Conservation (phyloP, 208 protist genomes). For the Trypanosoma grayi region DNA sequence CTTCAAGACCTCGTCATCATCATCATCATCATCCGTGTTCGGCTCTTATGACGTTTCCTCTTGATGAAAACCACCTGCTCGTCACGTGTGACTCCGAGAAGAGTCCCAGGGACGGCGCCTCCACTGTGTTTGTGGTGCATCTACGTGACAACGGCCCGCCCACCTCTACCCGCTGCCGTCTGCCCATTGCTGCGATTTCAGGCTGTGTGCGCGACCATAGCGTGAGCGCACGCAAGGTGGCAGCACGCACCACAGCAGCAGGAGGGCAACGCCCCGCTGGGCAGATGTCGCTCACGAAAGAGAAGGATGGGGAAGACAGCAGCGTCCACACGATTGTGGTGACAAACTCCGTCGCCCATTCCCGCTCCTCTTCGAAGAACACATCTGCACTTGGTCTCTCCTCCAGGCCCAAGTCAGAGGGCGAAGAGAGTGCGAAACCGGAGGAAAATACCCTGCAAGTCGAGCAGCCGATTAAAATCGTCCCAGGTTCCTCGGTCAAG, state of each 20-base stretch:
- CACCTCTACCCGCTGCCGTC: not conserved
- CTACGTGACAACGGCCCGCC: not conserved
- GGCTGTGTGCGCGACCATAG: slow-evolving; percentile 23
- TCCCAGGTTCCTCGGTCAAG: not conserved
- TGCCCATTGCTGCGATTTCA: slow-evolving; percentile 11
- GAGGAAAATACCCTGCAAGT: slow-evolving; percentile 27
- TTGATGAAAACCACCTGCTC: slow-evolving; percentile 19
- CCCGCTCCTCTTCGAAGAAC: too few species aligned
- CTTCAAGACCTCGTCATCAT: not conserved
- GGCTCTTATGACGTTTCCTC: slow-evolving; percentile 10
- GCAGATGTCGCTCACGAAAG: not conserved
- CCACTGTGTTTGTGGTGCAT: slow-evolving; percentile 17
- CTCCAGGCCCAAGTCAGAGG: too few species aligned
- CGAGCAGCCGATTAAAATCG: slow-evolving; percentile 13
- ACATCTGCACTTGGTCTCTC: too few species aligned
- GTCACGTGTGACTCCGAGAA: not conserved
- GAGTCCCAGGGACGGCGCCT: not conserved
- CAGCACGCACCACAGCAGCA: not conserved
- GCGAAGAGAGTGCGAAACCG: not conserved
- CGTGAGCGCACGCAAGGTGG: not conserved
- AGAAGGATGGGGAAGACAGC: not conserved
- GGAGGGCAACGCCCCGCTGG: not conserved
- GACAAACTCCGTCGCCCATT: too few species aligned
- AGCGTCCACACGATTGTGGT: not conserved
- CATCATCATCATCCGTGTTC: not conserved